Base-by-base conservation (phyloP, 306 rosid genomes). In the Pterocarpus macrocarpus region DNA sequence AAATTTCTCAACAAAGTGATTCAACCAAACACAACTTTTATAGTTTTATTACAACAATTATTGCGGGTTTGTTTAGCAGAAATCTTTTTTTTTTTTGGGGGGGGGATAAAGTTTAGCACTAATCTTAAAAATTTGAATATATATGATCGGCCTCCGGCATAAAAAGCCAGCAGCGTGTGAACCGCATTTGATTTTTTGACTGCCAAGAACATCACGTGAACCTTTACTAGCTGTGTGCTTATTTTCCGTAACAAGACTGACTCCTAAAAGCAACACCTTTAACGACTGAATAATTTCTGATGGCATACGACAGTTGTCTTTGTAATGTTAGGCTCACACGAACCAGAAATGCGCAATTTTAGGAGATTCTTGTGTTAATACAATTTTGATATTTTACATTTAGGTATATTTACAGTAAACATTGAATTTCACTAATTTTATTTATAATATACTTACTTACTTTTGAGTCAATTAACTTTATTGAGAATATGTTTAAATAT, bases 201-300 rank as follows among this genome's bases (percentile, higher is more conserved):
- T 45, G 36, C 35, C 78, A 83, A 56, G 75, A 83, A 56, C 75
- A 41, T 47, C 89, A 83, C 76, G 82, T 81, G 87, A 85, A 80
- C 71, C 61, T 41, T 57, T 9, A 14, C 69, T 34, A 5, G 49
- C 61, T 16, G 36, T 57, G 5, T 41, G 62, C 7, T 39, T 47
- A 3, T 67, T 56, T 34, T 41, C 22, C 39, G 28, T 28, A n/a
- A 2, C 58, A 43, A n/a, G 16, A 65, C 69, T 66, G 58, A 59
- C 58, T 67, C 9, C 36, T 17, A 68, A 68, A 56, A 49, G 59
- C 55, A 41, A 55, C 50, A 43, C 36, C 16, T 11, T 55, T 55
- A 56, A 32, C 39, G 49, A 61, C 11, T 41, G n/a, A 38, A 15
- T 30, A 30, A 50, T 49, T 32, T 22, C 45, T 39, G 22, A 61